A percentile compares a stretch with the other conserved stretches of the same genome.
These are phyloP conservation scores for Nidula niveotomentosa DNA, from an alignment of 1,284 basidiomycete genomes.

Conservation along the genomic window DNA sequence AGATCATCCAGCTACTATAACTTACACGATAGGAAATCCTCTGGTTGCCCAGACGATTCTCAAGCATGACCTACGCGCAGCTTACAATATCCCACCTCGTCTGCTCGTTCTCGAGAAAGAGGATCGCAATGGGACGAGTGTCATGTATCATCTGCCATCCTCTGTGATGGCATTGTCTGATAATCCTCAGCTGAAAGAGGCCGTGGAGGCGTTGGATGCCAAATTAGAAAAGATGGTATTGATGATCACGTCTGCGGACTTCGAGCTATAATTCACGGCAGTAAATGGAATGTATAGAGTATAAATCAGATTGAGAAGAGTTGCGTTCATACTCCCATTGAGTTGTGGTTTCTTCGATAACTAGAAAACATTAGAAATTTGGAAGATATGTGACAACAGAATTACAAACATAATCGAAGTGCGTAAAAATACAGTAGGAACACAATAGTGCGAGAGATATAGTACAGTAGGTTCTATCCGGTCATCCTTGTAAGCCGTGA, in stretches of 20 bases:
- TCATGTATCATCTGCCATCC: slow-evolving; percentile 45
- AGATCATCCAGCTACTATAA: slow-evolving; percentile 28
- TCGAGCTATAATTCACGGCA: background rate
- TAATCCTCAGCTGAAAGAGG: slow-evolving; percentile 5
- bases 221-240: slow-evolving; percentile 44
- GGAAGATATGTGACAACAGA: too few relatives aligned
- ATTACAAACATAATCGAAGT: too few relatives aligned
- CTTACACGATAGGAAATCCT: slow-evolving; percentile 56
- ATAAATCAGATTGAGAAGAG: background rate
- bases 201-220: slow-evolving; percentile 36
- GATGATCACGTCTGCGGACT: slow-evolving; percentile 19
- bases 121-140: slow-evolving; percentile 34
- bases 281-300: background rate
- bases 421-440: too few relatives aligned
- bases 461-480: too few relatives aligned
- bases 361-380: background rate
- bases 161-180: slow-evolving; percentile 24
- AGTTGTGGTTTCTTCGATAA: background rate
- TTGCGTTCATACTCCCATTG: background rate
- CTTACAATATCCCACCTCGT: slow-evolving; percentile 46
- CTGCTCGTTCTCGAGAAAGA: slow-evolving; percentile 43
- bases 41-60: slow-evolving; percentile 48
- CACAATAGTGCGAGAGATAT: too few relatives aligned
- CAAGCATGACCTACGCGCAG: slow-evolving; percentile 39
- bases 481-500: too few relatives aligned